These are phyloP conservation scores for Blastomyces emzantsi DNA, from an alignment of 2,329 filamentous ascomycete species.

Conservation along the genomic window DNA sequence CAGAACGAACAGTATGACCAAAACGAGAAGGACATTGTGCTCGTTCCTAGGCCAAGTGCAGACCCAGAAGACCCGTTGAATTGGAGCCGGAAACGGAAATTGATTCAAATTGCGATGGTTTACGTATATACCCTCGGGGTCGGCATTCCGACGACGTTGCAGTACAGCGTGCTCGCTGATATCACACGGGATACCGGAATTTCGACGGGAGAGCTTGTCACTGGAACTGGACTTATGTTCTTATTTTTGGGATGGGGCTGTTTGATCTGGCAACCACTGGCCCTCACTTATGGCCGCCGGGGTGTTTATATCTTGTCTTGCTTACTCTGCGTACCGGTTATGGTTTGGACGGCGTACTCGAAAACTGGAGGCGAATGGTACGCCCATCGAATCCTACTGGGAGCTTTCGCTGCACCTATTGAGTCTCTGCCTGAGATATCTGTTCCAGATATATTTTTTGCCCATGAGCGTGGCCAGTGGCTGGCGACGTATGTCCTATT, in stretches of 20 bases:
- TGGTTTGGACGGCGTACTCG: slow-evolving; percentile 39
- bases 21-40: slow-evolving; percentile 12
- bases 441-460: slow-evolving; percentile 39
- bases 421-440: slow-evolving; percentile 43
- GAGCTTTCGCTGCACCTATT: slow-evolving; percentile 41
- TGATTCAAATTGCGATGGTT: slow-evolving; percentile 22
- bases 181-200: slow-evolving; percentile 42
- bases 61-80: slow-evolving; percentile 37
- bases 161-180: slow-evolving; percentile 44
- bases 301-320: slow-evolving; percentile 40
- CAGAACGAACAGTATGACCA: slow-evolving; percentile 2
- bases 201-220: slow-evolving; percentile 37
- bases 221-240: slow-evolving; percentile 47
- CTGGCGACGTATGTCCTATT: slow-evolving; percentile 39
- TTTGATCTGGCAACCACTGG: slow-evolving; percentile 46
- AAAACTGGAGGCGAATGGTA: slow-evolving; percentile 41
- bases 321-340: slow-evolving; percentile 32
- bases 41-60: slow-evolving; percentile 21
- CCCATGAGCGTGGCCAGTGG: slow-evolving; percentile 37
- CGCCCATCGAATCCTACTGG: slow-evolving; percentile 40
- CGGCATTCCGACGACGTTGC: slow-evolving; percentile 41
- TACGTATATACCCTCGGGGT: slow-evolving; percentile 41
- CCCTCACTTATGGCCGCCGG: slow-evolving; percentile 45
- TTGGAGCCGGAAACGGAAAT: slow-evolving; percentile 29
- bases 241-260: slow-evolving; percentile 45